Conservation (phyloP, 2,329 filamentous ascomycete species). For the Venturia asperata region DNA sequence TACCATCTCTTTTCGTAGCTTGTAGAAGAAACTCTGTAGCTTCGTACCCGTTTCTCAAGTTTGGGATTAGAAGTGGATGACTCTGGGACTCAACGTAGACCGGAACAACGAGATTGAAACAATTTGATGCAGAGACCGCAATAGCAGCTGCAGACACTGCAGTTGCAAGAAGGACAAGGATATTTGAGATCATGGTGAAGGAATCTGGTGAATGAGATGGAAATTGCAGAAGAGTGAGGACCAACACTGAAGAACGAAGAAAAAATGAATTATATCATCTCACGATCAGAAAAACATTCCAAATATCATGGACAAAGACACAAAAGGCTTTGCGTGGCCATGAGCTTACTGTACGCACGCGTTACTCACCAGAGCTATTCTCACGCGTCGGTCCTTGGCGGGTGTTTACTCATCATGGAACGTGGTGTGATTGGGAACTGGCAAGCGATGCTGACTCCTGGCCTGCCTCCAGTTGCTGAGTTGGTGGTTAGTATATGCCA, state of each 20-base stretch:
- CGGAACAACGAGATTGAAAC: not conserved
- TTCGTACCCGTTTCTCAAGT: not conserved
- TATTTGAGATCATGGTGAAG: not conserved
- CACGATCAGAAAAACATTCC: not conserved
- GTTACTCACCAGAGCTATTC: not conserved
- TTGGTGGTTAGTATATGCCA: not conserved
- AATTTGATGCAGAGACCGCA: not conserved
- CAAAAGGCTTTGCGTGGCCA: not conserved
- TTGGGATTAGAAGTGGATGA: not conserved
- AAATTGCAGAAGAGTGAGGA: not conserved
- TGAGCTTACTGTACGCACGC: not conserved
- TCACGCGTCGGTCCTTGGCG: not conserved
- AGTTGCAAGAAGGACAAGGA: not conserved
- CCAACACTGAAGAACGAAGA: not conserved
- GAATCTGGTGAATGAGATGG: not conserved
- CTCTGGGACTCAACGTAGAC: not conserved
- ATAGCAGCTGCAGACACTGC: not conserved
- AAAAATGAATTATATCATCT: not conserved
- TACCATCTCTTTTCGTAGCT: not conserved
- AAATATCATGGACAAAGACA: not conserved
- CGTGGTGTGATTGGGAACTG: not conserved
- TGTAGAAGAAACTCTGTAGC: conserved; percentile 3
- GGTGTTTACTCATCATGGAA: not conserved
- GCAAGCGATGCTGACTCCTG: not conserved
- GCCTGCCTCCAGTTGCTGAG: not conserved